phyloP scores from a whole-genome alignment of 2,329 filamentous ascomycete genomes.

The Fusarium dimerum region DNA sequence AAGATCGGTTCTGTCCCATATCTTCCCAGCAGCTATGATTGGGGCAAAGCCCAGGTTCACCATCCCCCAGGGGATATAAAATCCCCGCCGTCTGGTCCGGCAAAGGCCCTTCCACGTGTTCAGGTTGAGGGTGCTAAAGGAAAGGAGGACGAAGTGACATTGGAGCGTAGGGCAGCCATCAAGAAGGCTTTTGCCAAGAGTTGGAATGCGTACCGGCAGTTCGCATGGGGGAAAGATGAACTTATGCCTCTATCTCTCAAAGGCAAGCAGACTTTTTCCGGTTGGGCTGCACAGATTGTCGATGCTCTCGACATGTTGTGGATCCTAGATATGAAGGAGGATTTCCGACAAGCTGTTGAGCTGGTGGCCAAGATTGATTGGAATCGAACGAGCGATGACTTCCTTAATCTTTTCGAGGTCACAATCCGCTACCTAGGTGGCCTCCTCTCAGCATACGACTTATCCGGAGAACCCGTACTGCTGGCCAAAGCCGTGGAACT shows the following conservation, averaged over 20 bases:
- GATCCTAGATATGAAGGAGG: conserved; percentile 59
- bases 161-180: conserved; percentile 39
- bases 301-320: conserved; percentile 60
- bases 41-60: conserved; percentile 36
- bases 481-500: conserved; percentile 54
- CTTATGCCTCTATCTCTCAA: conserved; percentile 50
- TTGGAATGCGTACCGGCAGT: conserved; percentile 53
- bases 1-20: conserved; percentile 31
- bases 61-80: conserved; percentile 35
- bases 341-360: conserved; percentile 54
- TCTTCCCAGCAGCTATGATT: conserved; percentile 41
- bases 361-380: conserved; percentile 56
- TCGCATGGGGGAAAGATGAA: conserved; percentile 60
- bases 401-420: conserved; percentile 64
- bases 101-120: conserved; percentile 43
- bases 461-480: conserved; percentile 47
- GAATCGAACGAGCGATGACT: conserved; percentile 43
- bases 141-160: conserved; percentile 40
- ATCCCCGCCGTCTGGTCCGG: conserved; percentile 37
- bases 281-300: conserved; percentile 60
- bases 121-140: conserved; percentile 40
- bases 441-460: conserved; percentile 53
- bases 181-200: conserved; percentile 44
- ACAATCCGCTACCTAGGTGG: conserved; percentile 58
- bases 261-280: conserved; percentile 50